A percentile compares a stretch with the other conserved stretches of the same genome.
phyloP scores from a whole-genome alignment of 805 yeast species.

The Saccharomycopsis oosterbeekiorum region DNA sequence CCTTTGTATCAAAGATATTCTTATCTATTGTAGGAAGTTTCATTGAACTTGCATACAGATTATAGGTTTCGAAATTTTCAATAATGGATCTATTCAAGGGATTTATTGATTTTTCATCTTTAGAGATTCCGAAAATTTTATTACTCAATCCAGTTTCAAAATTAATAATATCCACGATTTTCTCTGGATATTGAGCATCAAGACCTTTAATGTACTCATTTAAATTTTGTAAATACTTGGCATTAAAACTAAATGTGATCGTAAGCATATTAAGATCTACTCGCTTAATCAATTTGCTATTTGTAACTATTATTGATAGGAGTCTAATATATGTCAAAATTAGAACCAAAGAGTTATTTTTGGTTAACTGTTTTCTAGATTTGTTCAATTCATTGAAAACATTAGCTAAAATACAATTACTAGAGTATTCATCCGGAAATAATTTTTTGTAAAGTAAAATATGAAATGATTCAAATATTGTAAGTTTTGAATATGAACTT shows the following conservation, averaged over 20 bases:
- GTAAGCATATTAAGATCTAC: not conserved
- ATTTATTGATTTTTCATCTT: not conserved
- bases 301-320: not conserved
- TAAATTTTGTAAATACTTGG: not conserved
- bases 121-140: not conserved
- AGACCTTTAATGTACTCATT: not conserved
- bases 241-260: not conserved
- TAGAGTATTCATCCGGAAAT: not conserved
- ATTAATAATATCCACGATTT: not conserved
- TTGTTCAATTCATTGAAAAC: not conserved
- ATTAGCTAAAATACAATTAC: not conserved
- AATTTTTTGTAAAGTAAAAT: slow-evolving; percentile 2
- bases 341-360: not conserved
- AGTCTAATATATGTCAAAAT: not conserved
- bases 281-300: not conserved
- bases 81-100: not conserved
- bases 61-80: not conserved
- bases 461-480: slow-evolving; percentile 9
- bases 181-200: not conserved
- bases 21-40: not conserved
- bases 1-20: not conserved
- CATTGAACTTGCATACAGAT: not conserved
- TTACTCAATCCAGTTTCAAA: not conserved
- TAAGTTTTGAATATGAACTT: slow-evolving; percentile 5
- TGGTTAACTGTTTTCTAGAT: not conserved